These are phyloP conservation scores for Helotiales sp. DNA, from an alignment of 2,329 filamentous ascomycete genomes.

Conservation along the genomic window DNA sequence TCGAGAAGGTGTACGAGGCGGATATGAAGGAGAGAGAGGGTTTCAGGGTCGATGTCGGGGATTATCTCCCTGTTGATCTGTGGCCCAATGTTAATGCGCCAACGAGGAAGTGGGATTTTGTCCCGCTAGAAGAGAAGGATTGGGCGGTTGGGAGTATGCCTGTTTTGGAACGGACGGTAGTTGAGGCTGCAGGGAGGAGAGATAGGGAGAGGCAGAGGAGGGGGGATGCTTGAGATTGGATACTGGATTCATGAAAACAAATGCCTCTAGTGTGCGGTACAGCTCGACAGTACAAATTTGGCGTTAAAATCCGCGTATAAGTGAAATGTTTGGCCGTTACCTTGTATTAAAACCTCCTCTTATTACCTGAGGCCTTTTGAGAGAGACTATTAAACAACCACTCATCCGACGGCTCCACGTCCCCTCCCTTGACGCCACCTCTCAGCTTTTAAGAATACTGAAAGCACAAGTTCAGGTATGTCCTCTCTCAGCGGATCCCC, in stretches of 20 bases:
- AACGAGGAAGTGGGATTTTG: conserved; percentile 40
- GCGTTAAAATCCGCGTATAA: no score
- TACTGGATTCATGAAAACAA: no score
- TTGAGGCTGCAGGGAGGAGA: conserved; percentile 38
- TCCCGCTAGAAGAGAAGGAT: conserved; percentile 25
- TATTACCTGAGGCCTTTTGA: no score
- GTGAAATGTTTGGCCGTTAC: no score
- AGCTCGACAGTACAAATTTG: no score
- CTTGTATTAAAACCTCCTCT: no score
- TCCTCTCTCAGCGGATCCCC: neutral
- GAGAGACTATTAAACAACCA: no score
- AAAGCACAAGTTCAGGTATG: no score
- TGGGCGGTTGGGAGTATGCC: conserved; percentile 31
- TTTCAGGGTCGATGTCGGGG: conserved; percentile 82
- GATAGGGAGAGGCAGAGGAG: conserved; percentile 33
- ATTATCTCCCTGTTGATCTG: conserved; percentile 84
- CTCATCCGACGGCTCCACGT: no score
- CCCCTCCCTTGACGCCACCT: no score
- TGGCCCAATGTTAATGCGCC: conserved; percentile 75
- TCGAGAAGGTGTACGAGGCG: conserved; percentile 74
- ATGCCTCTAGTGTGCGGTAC: no score
- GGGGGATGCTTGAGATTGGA: neutral
- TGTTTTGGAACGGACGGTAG: conserved; percentile 31
- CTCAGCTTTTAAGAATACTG: no score
- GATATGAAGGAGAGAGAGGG: conserved; percentile 76